Percentiles rank a stretch among this genome's conserved stretches.
Evolutionary conservation across 2,329 filamentous ascomycete genomes (phyloP).

Genomic region (Nigrograna mackinnonii): DNA sequence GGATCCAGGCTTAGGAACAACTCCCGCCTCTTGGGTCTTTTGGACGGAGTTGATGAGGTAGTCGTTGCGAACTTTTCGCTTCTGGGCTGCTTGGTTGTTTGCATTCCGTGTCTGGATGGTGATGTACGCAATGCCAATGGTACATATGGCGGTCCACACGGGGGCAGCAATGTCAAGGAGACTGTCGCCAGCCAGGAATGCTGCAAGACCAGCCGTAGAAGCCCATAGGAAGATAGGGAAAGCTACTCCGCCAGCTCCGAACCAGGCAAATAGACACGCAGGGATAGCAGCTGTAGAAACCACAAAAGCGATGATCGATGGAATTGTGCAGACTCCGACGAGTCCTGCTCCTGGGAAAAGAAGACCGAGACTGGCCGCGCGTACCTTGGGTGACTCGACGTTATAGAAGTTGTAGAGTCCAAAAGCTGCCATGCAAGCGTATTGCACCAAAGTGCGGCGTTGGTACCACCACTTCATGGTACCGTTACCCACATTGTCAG

Average conservation of each 20-base stretch:
- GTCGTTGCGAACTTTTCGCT: constrained; percentile 10
- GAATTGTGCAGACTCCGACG: constrained; percentile 12
- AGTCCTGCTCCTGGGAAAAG: constrained; percentile 19
- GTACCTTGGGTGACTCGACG: constrained; percentile 3
- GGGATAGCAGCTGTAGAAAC: constrained; percentile 13
- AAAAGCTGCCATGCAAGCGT: constrained; percentile 6
- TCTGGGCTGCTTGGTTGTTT: constrained; percentile 6
- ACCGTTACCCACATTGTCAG: constrained; percentile 1
- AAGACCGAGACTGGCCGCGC: constrained; percentile 11
- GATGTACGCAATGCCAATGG: constrained; percentile 7
- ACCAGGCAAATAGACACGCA: constrained; percentile 17
- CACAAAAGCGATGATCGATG: constrained; percentile 9
- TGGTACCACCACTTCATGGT: constrained; percentile 7
- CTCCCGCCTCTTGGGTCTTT: constrained; percentile 3
- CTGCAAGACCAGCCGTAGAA: constrained; percentile 3
- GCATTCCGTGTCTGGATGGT: not conserved
- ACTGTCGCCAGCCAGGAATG: constrained; percentile 9
- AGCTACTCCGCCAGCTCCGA: constrained; percentile 15
- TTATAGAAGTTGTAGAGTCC: constrained; percentile 16
- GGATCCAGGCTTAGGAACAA: constrained; percentile 5
- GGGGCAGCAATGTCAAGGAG: constrained; percentile 12
- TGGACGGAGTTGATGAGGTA: constrained; percentile 12
- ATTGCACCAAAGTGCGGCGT: constrained; percentile 13
- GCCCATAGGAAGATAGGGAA: constrained; percentile 16
- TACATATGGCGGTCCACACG: constrained; percentile 6